Evolutionary conservation across 371 early-diverging fungal genomes (phyloP).

Genomic region (Fennellomyces sp.): DNA sequence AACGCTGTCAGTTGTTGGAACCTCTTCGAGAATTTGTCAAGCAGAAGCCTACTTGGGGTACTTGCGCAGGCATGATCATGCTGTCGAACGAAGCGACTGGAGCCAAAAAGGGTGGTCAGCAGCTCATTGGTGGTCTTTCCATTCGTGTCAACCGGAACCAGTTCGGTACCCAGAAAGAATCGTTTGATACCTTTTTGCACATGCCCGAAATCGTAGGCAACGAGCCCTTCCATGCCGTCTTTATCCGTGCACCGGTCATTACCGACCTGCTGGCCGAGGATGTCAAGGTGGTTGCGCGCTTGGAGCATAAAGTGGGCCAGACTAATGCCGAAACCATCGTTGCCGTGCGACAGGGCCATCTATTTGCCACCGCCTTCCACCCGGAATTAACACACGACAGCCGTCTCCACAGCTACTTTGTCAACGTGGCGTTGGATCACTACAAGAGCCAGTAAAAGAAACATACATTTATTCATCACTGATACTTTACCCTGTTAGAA

Average conservation of each 20-base stretch:
- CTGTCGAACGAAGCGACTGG: conserved; percentile 76
- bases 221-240: conserved; percentile 77
- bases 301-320: conserved; percentile 48
- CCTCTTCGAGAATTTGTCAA: conserved; percentile 75
- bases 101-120: conserved; percentile 86
- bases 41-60: conserved; percentile 90
- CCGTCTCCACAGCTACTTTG: conserved; percentile 89
- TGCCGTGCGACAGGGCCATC: conserved; percentile 84
- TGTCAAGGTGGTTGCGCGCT: conserved; percentile 71
- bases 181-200: conserved; percentile 75
- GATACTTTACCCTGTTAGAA: not conserved
- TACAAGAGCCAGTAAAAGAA: conserved; percentile 5
- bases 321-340: conserved; percentile 72
- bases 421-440: conserved; percentile 45
- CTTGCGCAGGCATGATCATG: conserved; percentile 96
- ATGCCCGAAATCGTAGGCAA: conserved; percentile 62
- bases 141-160: conserved; percentile 90
- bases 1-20: conserved; percentile 78
- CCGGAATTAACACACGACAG: conserved; percentile 90
- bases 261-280: conserved; percentile 63
- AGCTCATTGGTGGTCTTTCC: conserved; percentile 80
- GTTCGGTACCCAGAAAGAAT: conserved; percentile 92
- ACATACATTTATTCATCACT: not conserved
- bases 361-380: conserved; percentile 95
- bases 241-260: conserved; percentile 95